Base-by-base conservation (phyloP, 2,329 filamentous ascomycete genomes). In the Fusarium irregulare region DNA sequence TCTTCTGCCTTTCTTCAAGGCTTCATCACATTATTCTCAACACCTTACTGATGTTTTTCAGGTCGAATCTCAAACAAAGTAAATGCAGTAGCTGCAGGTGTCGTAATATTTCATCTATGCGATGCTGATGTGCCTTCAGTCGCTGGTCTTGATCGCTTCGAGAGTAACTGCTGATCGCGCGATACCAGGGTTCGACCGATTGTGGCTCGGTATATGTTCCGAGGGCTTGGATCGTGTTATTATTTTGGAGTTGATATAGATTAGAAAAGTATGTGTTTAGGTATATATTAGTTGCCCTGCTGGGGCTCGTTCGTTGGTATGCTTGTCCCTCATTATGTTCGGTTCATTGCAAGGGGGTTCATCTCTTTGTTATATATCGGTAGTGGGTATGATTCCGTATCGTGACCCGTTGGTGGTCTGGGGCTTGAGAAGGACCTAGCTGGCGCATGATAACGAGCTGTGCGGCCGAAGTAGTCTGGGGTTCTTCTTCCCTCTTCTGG, bases 321-420 rank as follows among this genome's bases (percentile, higher is more conserved):
- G 12, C 32, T 32, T 28, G 27, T 7, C 28, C n/a, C 47, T 44
- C 20, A 59, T 80, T 78, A 86, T 80, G 87, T 83, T 73, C 83
- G 81, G 76, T 89, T 88, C 85, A 88, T 87, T 57, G 81, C 84
- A 23, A 88, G 78, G 5, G 86, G 86, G 72, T 88, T 86, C 77
- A 86, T 83, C 56, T 82, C 79, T 49, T 83, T 80, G 46, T 80
- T 70, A 32, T 74, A 63, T 40, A 63, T 68, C 70, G 75, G 73
- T 46, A 51, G 76, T 44, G 79, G 78, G 66, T 83, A 83, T 3
- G 80, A 81, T 41, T 82, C 76, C 42, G 80, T 76, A 40, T 86
- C 83, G 82, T 84, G 86, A 2, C 78, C 72, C n/a, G 73, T 25
- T 10, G 86, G 85, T 9, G 85, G 83, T 27, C 84, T 81, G 7